Base-by-base conservation (phyloP, 2,329 filamentous ascomycete genomes). In the Ophiostoma ips region DNA sequence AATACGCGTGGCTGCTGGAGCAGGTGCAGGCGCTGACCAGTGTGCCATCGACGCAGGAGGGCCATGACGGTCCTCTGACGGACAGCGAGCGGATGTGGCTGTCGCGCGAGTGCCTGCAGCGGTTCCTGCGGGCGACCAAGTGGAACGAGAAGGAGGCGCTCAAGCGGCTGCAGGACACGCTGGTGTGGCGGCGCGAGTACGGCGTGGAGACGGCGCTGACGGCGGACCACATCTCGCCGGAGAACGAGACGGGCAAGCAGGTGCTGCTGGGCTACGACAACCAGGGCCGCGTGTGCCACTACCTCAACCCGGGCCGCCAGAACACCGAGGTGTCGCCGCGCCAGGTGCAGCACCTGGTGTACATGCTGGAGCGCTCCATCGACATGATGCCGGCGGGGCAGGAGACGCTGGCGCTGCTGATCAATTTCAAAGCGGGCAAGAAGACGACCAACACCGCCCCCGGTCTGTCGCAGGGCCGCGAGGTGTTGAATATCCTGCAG, bases 191-290 rank as follows among this genome's bases (percentile, higher is more conserved):
- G 44, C 77, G 90, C 50, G 88, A 95, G 61, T 98, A 94, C 61
- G 88, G 87, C 45, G 73, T 94, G 51, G 43, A 45, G 30, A 78
- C 85, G 53, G 80, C 76, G 49, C 77, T 88, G 61, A 89, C 87
- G 0, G 73, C 84, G 10, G 89, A 95, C 9, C 84, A 94, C 67
- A 90, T 96, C 60, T 87, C 84, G 1, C 80, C 85, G 12, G 92
- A 98, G 71, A 94, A 95, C 65, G 88, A 90, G 69, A 96, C 90
- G 10, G 92, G 92, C 57, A 98, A 98, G 72, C 90, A 96, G 66
- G 75, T 95, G 52, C 74, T 94, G 52, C 66, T 92, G 18, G 92
- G 92, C 38, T 98, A 81, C 66, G 92, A 98, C 68, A 85, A 83
- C 52, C 71, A 87, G 53, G 84, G 76, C 46, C 75, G 90, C n/a